A percentile compares a stretch with the other conserved stretches of the same genome.
These are phyloP conservation scores for Paulownia fortunei DNA, from an alignment of 257 asterid species.

Conservation along the genomic window DNA sequence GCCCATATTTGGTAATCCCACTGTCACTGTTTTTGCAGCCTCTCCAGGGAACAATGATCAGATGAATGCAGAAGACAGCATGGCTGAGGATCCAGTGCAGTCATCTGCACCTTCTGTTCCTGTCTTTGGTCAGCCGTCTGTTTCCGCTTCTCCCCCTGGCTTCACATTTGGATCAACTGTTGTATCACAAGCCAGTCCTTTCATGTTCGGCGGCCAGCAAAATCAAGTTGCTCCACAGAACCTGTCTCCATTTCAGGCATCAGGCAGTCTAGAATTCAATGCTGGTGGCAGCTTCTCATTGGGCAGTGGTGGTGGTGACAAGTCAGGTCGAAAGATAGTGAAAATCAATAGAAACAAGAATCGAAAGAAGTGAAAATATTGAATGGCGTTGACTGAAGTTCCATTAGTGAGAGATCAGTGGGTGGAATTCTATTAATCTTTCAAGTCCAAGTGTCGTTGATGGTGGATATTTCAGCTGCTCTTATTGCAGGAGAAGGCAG, in stretches of 20 bases:
- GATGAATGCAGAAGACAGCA: constrained; percentile 83
- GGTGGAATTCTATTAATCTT: neutral
- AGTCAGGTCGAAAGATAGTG: constrained; percentile 59
- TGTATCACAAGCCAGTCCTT: constrained; percentile 49
- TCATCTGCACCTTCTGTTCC: constrained; percentile 45
- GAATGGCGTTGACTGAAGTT: neutral
- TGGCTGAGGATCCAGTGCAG: constrained; percentile 90
- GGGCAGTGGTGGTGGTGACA: constrained; percentile 71
- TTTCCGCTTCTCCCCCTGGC: constrained; percentile 46
- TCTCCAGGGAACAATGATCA: constrained; percentile 61
- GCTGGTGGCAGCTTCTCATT: constrained; percentile 83
- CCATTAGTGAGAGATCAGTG: neutral
- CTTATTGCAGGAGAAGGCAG: neutral
- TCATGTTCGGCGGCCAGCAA: constrained; percentile 70
- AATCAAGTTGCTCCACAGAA: constrained; percentile 54
- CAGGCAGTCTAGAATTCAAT: constrained; percentile 56
- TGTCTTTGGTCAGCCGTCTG: constrained; percentile 59
- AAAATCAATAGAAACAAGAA: constrained; percentile 54
- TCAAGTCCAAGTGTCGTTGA: neutral
- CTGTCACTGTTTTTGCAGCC: constrained; percentile 39
- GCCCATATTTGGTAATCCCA: constrained; percentile 44
- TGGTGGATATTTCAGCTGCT: neutral
- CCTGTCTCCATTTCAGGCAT: constrained; percentile 56
- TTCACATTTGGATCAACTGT: constrained; percentile 57
- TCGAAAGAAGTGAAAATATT: constrained; percentile 54